Evolutionary conservation across 345 rosid genomes (phyloP), one percentile per base, ranked within the genome.

Genomic region (Eutrema yunnanense): DNA sequence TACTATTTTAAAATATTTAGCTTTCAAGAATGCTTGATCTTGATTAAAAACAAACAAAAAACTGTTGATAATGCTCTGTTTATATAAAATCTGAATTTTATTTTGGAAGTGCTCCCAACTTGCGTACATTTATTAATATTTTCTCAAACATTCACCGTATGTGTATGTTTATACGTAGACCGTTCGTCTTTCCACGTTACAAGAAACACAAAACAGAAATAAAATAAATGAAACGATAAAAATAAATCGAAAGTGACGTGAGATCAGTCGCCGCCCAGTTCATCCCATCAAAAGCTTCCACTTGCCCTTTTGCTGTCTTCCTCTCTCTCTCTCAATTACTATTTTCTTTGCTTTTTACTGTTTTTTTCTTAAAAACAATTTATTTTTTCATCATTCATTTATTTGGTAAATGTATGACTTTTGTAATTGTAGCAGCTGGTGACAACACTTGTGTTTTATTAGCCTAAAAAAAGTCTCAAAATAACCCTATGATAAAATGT

Each of bases 281-380:
- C 81, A 66, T 82, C 90, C 90, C 81, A 77, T 88, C 61, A 69
- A 72, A 84, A 67, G 76, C 86, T 78, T 80, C 84, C 94, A 84
- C 89, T 73, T 82, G 77, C 81, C 78, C 42, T 76, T 74, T 19
- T 73, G 50, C 79, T 71, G 74, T 79, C 68, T 54, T 52, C 61
- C 54, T 43, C 65, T 22, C 62, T 49, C 44, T 47, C 43, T 53
- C 61, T 53, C 8, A 5, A n/a, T n/a, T 56, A 54, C 22, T 37
- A 6, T 62, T 42, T 55, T 40, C 16, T 27, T 19, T 19, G 29
- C 44, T 48, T 41, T 53, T 55, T 36, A 46, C 65, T 54, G 11
- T 63, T 55, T 62, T 46, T 52, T 36, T 26, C 30, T 49, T 54
- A n/a, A 5, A n/a, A 74, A 9, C 11, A 11, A 29, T 30, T 53